phyloP scores from a whole-genome alignment of 1,284 basidiomycete genomes.

The Agroathelia rolfsii region DNA sequence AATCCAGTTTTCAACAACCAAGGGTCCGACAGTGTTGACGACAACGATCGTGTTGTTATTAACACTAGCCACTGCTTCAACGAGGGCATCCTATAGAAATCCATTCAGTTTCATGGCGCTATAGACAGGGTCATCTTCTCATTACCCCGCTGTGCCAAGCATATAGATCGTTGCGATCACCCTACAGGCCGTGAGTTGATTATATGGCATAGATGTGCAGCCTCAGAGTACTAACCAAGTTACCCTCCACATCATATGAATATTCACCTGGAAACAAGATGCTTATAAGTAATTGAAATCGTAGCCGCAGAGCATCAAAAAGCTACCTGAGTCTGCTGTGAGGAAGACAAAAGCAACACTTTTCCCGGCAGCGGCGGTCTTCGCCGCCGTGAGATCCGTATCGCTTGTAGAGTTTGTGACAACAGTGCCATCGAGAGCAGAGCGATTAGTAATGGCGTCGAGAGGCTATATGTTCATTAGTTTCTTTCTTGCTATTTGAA shows the following conservation, averaged over 20 bases:
- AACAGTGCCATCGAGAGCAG: slow-evolving; percentile 26
- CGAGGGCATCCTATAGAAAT: slow-evolving; percentile 42
- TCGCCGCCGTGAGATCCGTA: slow-evolving; percentile 36
- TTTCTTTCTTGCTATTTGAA: too few species aligned
- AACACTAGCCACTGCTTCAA: slow-evolving; percentile 37
- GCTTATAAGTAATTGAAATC: slow-evolving; percentile 22
- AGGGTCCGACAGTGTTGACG: slow-evolving; percentile 64
- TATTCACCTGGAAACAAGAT: slow-evolving; percentile 36
- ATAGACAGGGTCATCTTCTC: slow-evolving; percentile 9
- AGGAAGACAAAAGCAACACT: slow-evolving; percentile 50
- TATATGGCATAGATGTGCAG: too few species aligned
- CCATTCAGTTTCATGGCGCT: neutral
- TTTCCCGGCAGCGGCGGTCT: slow-evolving; percentile 30
- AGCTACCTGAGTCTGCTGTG: slow-evolving; percentile 37
- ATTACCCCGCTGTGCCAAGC: slow-evolving; percentile 58
- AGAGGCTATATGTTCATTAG: too few species aligned
- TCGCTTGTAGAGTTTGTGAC: slow-evolving; percentile 42
- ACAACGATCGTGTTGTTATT: slow-evolving; percentile 68
- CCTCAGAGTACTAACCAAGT: too few species aligned
- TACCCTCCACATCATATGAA: slow-evolving; percentile 54
- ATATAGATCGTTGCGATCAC: slow-evolving; percentile 58
- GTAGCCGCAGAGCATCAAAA: slow-evolving; percentile 23
- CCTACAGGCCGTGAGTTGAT: slow-evolving; percentile 52
- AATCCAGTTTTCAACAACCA: slow-evolving; percentile 61
- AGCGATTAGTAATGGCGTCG: slow-evolving; percentile 33